Base-by-base conservation (phyloP, 2,329 filamentous ascomycete genomes). In the Microdochium nivale region DNA sequence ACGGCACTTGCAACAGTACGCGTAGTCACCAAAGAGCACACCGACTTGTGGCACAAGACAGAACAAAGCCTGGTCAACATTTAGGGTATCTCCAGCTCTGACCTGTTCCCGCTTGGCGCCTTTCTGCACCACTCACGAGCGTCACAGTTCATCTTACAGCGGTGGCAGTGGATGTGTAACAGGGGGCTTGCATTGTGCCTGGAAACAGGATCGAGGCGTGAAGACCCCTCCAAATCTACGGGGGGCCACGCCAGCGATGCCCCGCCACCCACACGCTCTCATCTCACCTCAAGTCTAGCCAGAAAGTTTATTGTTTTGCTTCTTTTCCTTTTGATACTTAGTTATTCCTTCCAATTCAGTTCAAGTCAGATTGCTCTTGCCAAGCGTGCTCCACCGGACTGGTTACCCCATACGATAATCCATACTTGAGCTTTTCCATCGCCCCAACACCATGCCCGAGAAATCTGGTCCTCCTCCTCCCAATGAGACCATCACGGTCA, bases 401-500 rank as follows among this genome's bases (percentile, higher is more conserved):
- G 8, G n/a, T 7, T 19, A 3, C 40, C 23, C 40, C 8, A 4
- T 13, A 14, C 35, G 14, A 8, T 16, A 16, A 4, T 40, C 7
- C 14, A 40, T 14, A 40, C 14, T 23, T 21, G n/a, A 44, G 5
- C 9, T 19, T 40, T 40, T n/a, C n/a, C n/a, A 11, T 40, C 8
- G 5, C 10, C 9, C 7, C 35, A 40, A 7, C 16, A 44, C 3
- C 47, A 65, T 65, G 63, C 60, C 61, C 23, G 59, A 58, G 21
- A 63, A 44, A 19, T 44, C 61, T 49, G 62, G 51, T 23, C 56
- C 57, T 47, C 58, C 60, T 3, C 63, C 63, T 25, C 64, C 63
- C 2, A 55, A 65, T 47, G 63, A 66, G 51, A 61, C 62, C 16
- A 46, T 65, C 48, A 65, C 62, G 13, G 65, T 63, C 54, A 62